Conservation (phyloP, 2,329 filamentous ascomycete species). For the Amauroascus niger region DNA sequence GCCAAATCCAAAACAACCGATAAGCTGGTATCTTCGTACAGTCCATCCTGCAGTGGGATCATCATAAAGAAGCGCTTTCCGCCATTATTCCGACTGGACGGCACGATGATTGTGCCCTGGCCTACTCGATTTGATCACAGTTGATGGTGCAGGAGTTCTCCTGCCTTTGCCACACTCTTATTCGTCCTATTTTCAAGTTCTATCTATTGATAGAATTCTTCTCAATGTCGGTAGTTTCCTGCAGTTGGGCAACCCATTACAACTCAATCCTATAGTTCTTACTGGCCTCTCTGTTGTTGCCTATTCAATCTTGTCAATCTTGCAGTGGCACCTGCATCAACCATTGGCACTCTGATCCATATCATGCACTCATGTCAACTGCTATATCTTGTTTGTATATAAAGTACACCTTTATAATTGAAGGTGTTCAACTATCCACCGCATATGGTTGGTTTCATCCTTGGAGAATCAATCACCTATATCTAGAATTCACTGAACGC, state of each 20-base stretch:
- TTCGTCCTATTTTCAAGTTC: neutral
- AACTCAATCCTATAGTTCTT: neutral
- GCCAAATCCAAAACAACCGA: neutral
- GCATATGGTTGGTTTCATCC: no score
- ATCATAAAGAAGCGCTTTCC: neutral
- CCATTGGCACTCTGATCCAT: no score
- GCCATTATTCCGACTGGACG: neutral
- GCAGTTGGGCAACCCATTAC: neutral
- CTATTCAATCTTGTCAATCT: neutral
- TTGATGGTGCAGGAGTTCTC: neutral
- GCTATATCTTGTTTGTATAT: no score
- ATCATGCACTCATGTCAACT: no score
- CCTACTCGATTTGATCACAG: neutral
- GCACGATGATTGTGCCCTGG: neutral
- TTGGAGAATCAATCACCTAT: neutral
- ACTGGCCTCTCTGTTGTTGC: neutral
- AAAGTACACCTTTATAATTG: no score
- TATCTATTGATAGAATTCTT: conserved; percentile 1
- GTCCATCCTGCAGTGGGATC: neutral
- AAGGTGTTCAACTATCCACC: no score
- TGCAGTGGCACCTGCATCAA: no score
- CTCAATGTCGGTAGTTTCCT: neutral
- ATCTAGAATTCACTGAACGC: no score
- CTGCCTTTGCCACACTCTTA: no score
- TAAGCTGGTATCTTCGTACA: neutral